Evolutionary conservation across 306 rosid genomes (phyloP).

Genomic region (Trichosanthes cucumerina): DNA sequence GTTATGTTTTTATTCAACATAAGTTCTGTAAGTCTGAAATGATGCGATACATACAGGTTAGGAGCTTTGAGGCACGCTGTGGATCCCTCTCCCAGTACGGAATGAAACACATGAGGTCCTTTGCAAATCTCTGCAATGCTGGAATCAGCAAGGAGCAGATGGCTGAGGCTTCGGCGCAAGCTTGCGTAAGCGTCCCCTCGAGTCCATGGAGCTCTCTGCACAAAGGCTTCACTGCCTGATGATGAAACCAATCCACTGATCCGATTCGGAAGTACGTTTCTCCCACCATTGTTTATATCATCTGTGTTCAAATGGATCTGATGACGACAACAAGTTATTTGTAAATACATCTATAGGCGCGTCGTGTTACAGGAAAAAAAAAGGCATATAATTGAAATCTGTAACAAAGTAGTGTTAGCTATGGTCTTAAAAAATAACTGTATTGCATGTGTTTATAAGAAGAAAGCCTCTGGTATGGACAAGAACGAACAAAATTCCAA

Average conservation of each 20-base stretch:
- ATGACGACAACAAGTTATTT: neutral
- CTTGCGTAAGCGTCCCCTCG: slow-evolving; percentile 51
- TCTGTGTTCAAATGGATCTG: neutral
- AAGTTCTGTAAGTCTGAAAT: neutral
- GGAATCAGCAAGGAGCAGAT: slow-evolving; percentile 53
- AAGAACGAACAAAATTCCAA: neutral
- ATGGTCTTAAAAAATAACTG: neutral
- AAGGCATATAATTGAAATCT: neutral
- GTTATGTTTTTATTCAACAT: neutral
- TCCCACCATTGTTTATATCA: slow-evolving; percentile 4
- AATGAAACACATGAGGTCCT: slow-evolving; percentile 90
- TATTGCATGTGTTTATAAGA: neutral
- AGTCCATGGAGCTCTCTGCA: slow-evolving; percentile 68
- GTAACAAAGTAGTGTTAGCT: neutral
- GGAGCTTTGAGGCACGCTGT: slow-evolving; percentile 78
- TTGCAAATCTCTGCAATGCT: slow-evolving; percentile 86
- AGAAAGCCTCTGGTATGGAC: neutral
- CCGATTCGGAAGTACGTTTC: neutral
- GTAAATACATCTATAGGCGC: neutral
- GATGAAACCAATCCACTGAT: neutral
- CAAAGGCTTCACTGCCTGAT: slow-evolving; percentile 62
- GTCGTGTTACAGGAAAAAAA: neutral
- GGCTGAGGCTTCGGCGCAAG: slow-evolving; percentile 73
- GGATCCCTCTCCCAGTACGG: slow-evolving; percentile 94
- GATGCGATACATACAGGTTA: slow-evolving; percentile 39